phyloP scores from a whole-genome alignment of 306 rosid species.

The Abrus pulchellus region DNA sequence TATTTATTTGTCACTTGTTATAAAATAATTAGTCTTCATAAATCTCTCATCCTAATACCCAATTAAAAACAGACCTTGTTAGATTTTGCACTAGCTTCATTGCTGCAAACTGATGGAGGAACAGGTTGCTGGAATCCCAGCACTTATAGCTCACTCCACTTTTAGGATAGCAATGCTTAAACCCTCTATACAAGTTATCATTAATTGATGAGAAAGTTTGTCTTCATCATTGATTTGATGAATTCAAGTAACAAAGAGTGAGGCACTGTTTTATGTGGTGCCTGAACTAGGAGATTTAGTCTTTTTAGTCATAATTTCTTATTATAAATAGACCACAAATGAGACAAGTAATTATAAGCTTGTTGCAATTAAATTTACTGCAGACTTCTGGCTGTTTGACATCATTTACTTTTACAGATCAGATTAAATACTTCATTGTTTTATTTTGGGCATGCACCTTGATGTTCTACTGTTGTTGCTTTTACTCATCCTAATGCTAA shows the following conservation, averaged over 20 bases:
- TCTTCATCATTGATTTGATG: neutral
- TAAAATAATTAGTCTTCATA: slow-evolving; percentile 1
- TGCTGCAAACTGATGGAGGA: slow-evolving; percentile 13
- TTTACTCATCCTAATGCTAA: slow-evolving; percentile 22
- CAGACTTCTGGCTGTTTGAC: neutral
- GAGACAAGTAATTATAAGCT: slow-evolving; percentile 1
- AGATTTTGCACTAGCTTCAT: slow-evolving; percentile 24
- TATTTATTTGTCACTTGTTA: neutral
- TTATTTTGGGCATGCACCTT: slow-evolving; percentile 20
- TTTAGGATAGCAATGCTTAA: slow-evolving; percentile 1
- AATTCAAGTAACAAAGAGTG: neutral
- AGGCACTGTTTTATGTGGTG: neutral
- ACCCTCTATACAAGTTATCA: neutral
- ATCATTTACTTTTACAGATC: neutral
- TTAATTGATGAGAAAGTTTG: slow-evolving; percentile 2
- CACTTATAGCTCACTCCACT: neutral
- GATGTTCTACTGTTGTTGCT: slow-evolving; percentile 11
- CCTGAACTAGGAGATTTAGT: slow-evolving; percentile 3
- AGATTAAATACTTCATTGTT: slow-evolving; percentile 8
- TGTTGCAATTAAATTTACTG: neutral
- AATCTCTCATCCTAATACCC: neutral
- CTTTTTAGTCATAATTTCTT: neutral
- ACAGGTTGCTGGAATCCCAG: neutral
- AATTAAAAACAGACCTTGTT: neutral
- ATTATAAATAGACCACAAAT: neutral